Conservation (phyloP, 2,329 filamentous ascomycete species). For the Pseudogymnoascus sp. region DNA sequence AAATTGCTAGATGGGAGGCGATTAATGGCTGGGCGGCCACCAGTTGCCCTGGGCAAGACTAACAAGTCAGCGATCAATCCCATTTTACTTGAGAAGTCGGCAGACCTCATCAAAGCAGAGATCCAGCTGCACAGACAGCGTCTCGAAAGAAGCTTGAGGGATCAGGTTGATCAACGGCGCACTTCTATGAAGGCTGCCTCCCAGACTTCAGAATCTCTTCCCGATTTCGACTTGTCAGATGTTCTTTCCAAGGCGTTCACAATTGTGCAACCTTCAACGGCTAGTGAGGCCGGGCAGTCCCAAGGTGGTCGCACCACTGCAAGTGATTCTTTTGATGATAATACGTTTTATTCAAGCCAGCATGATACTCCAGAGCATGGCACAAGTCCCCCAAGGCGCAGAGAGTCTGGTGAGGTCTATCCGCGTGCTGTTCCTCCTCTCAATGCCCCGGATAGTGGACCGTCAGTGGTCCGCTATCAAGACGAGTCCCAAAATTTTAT, state of each 20-base stretch:
- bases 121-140: constrained; percentile 70
- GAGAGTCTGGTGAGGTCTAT: constrained; percentile 20
- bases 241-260: constrained; percentile 64
- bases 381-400: constrained; percentile 28
- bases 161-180: constrained; percentile 62
- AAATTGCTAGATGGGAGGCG: background rate
- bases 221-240: constrained; percentile 62
- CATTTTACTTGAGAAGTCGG: constrained; percentile 77
- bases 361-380: constrained; percentile 64
- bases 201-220: constrained; percentile 42
- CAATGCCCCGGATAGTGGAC: constrained; percentile 11
- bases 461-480: constrained; percentile 13
- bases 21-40: background rate
- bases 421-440: constrained; percentile 18
- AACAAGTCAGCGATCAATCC: constrained; percentile 66
- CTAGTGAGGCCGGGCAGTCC: constrained; percentile 48
- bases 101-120: constrained; percentile 75
- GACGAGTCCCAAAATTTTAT: constrained; percentile 19
- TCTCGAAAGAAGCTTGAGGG: constrained; percentile 67
- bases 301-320: constrained; percentile 50
- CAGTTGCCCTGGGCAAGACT: constrained; percentile 27
- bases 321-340: constrained; percentile 82
- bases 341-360: constrained; percentile 93
- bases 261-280: constrained; percentile 57
- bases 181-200: constrained; percentile 34